phyloP scores from a whole-genome alignment of 2,329 filamentous ascomycete genomes.

The Colletotrichum sp. region DNA sequence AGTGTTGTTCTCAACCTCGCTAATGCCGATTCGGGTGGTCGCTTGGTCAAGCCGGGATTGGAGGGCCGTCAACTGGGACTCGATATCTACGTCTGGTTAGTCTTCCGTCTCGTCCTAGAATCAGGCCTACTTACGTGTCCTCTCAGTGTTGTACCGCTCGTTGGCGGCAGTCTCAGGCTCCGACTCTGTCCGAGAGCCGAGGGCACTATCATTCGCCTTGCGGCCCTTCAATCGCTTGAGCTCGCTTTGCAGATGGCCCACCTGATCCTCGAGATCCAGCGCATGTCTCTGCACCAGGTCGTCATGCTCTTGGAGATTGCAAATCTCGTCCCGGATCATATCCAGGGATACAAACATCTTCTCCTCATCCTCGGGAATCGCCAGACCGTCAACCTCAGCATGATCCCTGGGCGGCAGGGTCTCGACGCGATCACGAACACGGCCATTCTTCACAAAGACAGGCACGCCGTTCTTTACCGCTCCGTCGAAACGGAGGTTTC shows the following conservation, averaged over 20 bases:
- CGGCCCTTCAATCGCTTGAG: slow-evolving; percentile 47
- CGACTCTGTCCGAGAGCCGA: slow-evolving; percentile 36
- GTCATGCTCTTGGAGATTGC: slow-evolving; percentile 60
- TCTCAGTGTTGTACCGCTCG: slow-evolving; percentile 54
- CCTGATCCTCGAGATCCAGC: slow-evolving; percentile 55
- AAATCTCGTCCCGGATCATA: slow-evolving; percentile 64
- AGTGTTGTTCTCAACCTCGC: slow-evolving; percentile 67
- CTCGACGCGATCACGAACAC: slow-evolving; percentile 48
- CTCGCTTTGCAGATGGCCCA: slow-evolving; percentile 54
- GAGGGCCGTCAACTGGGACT: slow-evolving; percentile 63
- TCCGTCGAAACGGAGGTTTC: slow-evolving; percentile 56
- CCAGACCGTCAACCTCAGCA: slow-evolving; percentile 54
- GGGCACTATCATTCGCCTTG: slow-evolving; percentile 45
- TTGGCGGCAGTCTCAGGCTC: slow-evolving; percentile 47
- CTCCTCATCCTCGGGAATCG: slow-evolving; percentile 58
- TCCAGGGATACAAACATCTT: slow-evolving; percentile 66
- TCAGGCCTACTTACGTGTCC: slow-evolving; percentile 53
- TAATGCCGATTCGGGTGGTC: slow-evolving; percentile 65
- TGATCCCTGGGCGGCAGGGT: slow-evolving; percentile 43
- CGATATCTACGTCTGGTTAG: slow-evolving; percentile 49
- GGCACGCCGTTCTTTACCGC: slow-evolving; percentile 58
- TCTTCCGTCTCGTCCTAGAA: background rate
- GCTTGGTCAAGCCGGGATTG: slow-evolving; percentile 67
- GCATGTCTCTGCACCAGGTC: slow-evolving; percentile 61
- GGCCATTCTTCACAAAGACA: slow-evolving; percentile 60